Percentiles rank a stretch among this genome's conserved stretches.
phyloP scores from a whole-genome alignment of 2,329 filamentous ascomycete species.

The Cadophora malorum region DNA sequence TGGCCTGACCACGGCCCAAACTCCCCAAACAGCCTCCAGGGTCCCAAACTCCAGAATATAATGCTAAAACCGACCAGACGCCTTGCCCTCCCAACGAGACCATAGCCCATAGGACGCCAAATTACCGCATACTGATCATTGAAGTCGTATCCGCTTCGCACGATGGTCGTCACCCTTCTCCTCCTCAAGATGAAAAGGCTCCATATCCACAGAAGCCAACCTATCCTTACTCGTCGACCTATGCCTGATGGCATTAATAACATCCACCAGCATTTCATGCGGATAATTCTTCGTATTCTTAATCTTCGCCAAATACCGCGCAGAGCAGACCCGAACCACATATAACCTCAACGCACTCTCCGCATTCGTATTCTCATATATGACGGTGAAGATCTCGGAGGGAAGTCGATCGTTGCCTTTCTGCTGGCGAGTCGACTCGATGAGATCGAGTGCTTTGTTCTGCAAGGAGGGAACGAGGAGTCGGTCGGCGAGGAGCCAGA shows the following conservation, averaged over 20 bases:
- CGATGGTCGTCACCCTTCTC: background rate
- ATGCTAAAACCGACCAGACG: background rate
- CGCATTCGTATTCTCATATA: conserved; percentile 20
- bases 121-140: background rate
- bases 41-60: background rate
- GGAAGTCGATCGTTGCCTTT: conserved; percentile 1
- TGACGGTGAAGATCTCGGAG: background rate
- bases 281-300: conserved; percentile 17
- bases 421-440: conserved; percentile 11
- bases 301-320: background rate
- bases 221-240: background rate
- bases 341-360: conserved; percentile 16
- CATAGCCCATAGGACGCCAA: background rate
- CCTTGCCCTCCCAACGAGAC: background rate
- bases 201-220: background rate
- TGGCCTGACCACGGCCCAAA: too few relatives aligned
- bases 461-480: conserved; percentile 13
- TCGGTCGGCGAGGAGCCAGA: conserved; percentile 27
- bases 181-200: background rate
- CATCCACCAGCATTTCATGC: conserved; percentile 17
- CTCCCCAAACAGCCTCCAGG: background rate
- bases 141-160: background rate
- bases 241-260: conserved; percentile 27
- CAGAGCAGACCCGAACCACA: conserved; percentile 14
- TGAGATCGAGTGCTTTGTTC: conserved; percentile 15